These are phyloP conservation scores for Aspergillus coremiiformis DNA, from an alignment of 495 filamentous ascomycete species.

Conservation along the genomic window DNA sequence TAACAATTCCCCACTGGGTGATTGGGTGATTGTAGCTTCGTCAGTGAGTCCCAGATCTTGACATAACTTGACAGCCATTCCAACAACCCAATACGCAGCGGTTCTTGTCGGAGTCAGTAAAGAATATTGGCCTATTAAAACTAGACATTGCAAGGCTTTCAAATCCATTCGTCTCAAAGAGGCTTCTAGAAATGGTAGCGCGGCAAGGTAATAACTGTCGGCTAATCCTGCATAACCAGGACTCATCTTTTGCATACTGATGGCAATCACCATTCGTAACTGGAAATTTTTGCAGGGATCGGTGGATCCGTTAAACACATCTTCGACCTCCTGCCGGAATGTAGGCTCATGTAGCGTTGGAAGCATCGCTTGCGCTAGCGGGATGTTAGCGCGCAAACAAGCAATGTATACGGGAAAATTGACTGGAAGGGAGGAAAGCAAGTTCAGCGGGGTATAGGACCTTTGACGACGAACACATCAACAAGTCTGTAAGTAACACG, in stretches of 20 bases:
- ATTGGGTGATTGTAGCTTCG: slow-evolving; percentile 69
- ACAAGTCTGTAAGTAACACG: slow-evolving; percentile 64
- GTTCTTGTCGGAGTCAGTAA: slow-evolving; percentile 83
- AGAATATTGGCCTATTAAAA: slow-evolving; percentile 85
- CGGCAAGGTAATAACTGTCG: slow-evolving; percentile 85
- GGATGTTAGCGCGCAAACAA: slow-evolving; percentile 1
- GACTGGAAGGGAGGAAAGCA: slow-evolving; percentile 3
- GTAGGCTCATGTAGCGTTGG: slow-evolving; percentile 78
- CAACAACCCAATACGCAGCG: slow-evolving; percentile 85
- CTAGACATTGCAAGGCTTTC: slow-evolving; percentile 81
- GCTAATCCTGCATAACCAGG: slow-evolving; percentile 74
- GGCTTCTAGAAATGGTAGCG: slow-evolving; percentile 70
- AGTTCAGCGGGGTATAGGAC: slow-evolving; percentile 30
- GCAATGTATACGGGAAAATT: neutral
- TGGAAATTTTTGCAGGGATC: slow-evolving; percentile 82
- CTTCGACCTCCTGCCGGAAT: slow-evolving; percentile 66
- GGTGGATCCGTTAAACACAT: slow-evolving; percentile 65
- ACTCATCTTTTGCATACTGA: slow-evolving; percentile 84
- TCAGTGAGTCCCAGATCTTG: slow-evolving; percentile 80
- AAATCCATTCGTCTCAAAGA: slow-evolving; percentile 75
- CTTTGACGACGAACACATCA: slow-evolving; percentile 72
- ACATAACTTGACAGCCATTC: slow-evolving; percentile 73
- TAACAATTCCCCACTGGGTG: slow-evolving; percentile 36
- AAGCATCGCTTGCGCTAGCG: slow-evolving; percentile 71
- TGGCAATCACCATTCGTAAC: slow-evolving; percentile 80